Percentiles rank a stretch among this genome's conserved stretches.
These are phyloP conservation scores for Cladorrhinum sp. DNA, from an alignment of 2,329 filamentous ascomycete species.

Conservation along the genomic window DNA sequence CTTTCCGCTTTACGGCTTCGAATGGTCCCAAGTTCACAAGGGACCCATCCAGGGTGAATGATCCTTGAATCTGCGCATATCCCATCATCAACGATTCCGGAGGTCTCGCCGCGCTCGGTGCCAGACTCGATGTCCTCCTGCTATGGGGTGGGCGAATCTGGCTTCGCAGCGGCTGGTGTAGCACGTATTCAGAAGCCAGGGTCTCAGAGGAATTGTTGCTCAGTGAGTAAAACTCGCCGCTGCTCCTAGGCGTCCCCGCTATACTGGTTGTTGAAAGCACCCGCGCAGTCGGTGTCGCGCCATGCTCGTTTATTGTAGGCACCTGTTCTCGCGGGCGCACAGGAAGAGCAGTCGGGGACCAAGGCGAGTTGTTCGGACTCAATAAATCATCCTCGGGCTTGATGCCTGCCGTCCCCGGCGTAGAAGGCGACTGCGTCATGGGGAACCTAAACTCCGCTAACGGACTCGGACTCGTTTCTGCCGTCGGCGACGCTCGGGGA, in stretches of 20 bases:
- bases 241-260: constrained; percentile 79
- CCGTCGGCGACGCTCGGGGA: constrained; percentile 38
- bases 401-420: constrained; percentile 32
- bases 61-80: constrained; percentile 89
- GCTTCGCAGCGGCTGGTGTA: constrained; percentile 43
- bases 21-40: constrained; percentile 86
- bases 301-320: constrained; percentile 54
- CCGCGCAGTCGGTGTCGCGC: constrained; percentile 55
- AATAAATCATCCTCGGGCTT: constrained; percentile 36
- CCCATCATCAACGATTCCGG: constrained; percentile 95
- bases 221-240: constrained; percentile 89
- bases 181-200: constrained; percentile 80
- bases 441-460: constrained; percentile 59
- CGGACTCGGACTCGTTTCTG: constrained; percentile 36
- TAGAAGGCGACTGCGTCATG: constrained; percentile 42
- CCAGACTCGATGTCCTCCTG: constrained; percentile 46
- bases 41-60: constrained; percentile 87
- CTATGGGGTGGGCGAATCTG: constrained; percentile 42
- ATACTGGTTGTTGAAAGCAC: constrained; percentile 77
- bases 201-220: constrained; percentile 97
- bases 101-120: constrained; percentile 41
- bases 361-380: constrained; percentile 37
- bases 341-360: constrained; percentile 37
- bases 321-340: constrained; percentile 44
- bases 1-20: constrained; percentile 93